Base-by-base conservation (phyloP, 1,139 yeast genomes). In the Debaryomyces psychrophilus region DNA sequence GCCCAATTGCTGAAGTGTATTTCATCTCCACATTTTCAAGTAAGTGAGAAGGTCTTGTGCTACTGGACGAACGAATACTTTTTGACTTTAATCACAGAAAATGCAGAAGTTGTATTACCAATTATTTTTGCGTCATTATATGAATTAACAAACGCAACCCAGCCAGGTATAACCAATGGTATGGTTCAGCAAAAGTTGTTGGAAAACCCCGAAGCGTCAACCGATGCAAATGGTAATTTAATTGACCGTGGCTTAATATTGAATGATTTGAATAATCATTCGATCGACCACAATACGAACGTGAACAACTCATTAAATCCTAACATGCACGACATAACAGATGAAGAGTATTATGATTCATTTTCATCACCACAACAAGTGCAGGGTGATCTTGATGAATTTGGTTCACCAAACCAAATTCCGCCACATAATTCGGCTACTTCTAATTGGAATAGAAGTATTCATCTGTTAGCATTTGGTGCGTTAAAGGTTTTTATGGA, bases 31-130 rank as follows among this genome's bases (percentile, higher is more conserved):
- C 99, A 93, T 71, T 95, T 93, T 74, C 99, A 95, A 73, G 97
- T 93, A 23, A 88, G 96, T 53, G 99, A 93, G 67, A 90, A 95
- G 57, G 97, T 95, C 1, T 77, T 93, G 49, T 88, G 93, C 62
- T 90, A 85, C 67, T 95, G 97, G 95, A 87, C 89, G 56, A 93
- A 93, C 65, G 99, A 93, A 62, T 92, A 89, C 69, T 92, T 93
- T 64, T 81, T 93, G 57, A 87, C 92, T 35, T 71, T 93, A 54
- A 90, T 95, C 42, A 89, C 95, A 25, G 98, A 93, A 61, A 83
- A 83, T 60, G 93, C 96, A 9, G 97, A 90, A 59, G 93, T 89
- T 35, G 92, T 93, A 45, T 73, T 93, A 56, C 99, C 99, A 18
- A 90, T 93, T 45, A 83, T 93, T 38, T 95, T 90, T 69, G 89